A percentile compares a stretch with the other conserved stretches of the same genome.
phyloP scores from a whole-genome alignment of 208 protist genomes.

The Angomonas deanei region DNA sequence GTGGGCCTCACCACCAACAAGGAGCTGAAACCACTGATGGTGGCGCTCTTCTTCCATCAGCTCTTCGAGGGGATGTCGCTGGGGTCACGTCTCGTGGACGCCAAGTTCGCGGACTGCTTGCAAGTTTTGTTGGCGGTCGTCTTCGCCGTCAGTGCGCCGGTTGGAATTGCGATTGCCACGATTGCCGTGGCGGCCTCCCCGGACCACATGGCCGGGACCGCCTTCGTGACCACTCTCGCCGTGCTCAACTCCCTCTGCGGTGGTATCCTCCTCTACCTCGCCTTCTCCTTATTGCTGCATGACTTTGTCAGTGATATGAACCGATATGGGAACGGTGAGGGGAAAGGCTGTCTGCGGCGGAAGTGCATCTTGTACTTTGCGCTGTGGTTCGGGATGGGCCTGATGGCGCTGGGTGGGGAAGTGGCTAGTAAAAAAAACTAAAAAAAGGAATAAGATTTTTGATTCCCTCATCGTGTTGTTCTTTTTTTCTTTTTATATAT shows the following conservation, averaged over 20 bases:
- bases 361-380: background rate
- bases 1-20: conserved; percentile 24
- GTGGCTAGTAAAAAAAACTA: background rate
- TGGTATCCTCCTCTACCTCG: conserved; percentile 51
- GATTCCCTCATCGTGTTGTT: background rate
- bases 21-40: conserved; percentile 23
- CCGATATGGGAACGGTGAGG: conserved; percentile 5
- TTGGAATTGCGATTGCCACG: conserved; percentile 16
- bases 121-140: conserved; percentile 19
- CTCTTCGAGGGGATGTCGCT: conserved; percentile 43
- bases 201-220: conserved; percentile 10
- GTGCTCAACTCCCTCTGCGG: conserved; percentile 27
- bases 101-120: conserved; percentile 15
- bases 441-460: background rate
- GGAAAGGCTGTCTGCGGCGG: background rate
- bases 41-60: conserved; percentile 44
- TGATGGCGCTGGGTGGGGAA: conserved; percentile 6
- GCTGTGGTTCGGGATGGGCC: background rate
- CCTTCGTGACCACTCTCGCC: conserved; percentile 21
- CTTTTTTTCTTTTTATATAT: background rate
- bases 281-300: conserved; percentile 32
- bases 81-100: conserved; percentile 30
- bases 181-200: conserved; percentile 6
- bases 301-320: conserved; percentile 30
- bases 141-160: conserved; percentile 23